Evolutionary conservation across 768 basidiomycete species (phyloP).

Genomic region (Imleria badia): DNA sequence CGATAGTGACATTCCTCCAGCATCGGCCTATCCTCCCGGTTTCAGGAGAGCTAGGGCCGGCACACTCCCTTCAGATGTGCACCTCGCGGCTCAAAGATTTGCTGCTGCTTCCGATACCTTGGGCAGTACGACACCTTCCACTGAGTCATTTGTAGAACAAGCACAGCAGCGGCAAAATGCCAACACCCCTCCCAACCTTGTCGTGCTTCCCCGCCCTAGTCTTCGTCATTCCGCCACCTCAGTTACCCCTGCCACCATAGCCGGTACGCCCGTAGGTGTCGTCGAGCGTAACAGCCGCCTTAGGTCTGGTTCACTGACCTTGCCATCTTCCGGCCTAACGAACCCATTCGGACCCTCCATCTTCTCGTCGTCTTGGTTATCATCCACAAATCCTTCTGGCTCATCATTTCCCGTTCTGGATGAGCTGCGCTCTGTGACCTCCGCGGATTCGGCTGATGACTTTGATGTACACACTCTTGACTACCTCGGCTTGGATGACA

Average conservation of each 20-base stretch:
- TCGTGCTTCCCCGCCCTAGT: constrained; percentile 56
- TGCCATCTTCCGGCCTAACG: constrained; percentile 72
- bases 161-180: constrained; percentile 38
- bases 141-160: constrained; percentile 52
- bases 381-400: constrained; percentile 54
- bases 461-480: constrained; percentile 94
- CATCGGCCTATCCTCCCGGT: constrained; percentile 78
- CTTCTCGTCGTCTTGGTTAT: constrained; percentile 89
- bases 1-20: constrained; percentile 59
- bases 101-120: constrained; percentile 64
- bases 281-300: constrained; percentile 78
- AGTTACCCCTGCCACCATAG: constrained; percentile 52
- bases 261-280: constrained; percentile 30
- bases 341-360: constrained; percentile 87
- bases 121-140: constrained; percentile 46
- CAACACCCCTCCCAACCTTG: constrained; percentile 38
- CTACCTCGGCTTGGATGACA: constrained; percentile 92
- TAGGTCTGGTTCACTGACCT: constrained; percentile 89
- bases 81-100: constrained; percentile 81
- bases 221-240: constrained; percentile 77
- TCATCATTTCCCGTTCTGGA: constrained; percentile 68
- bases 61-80: constrained; percentile 94
- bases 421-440: constrained; percentile 78
- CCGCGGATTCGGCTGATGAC: constrained; percentile 79
- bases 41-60: constrained; percentile 96